Evolutionary conservation across 148 eudicot species (phyloP), one percentile per base, ranked within the genome.

Genomic region (Suaeda aralocaspica): DNA sequence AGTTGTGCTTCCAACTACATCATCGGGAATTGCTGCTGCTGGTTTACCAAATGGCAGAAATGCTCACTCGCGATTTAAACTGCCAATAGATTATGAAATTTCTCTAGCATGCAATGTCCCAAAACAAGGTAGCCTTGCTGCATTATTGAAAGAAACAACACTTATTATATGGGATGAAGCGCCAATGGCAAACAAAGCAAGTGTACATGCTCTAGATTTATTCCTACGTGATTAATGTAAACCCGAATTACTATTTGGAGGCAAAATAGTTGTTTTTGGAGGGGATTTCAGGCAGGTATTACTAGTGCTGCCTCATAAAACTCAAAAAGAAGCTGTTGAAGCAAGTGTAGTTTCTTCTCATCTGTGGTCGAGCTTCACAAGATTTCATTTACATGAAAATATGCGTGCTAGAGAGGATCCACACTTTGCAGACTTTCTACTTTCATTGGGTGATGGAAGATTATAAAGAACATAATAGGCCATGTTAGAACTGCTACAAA

Each of bases 371-470:
- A 4, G 0, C 0, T 45, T 74, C 0, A 28, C 6, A 13, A 66
- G 31, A 5, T 56, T 74, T 9, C 25, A 22, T 15, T 25, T 66
- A 7, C 29, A 28, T 15, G 58, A 66, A n/a, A 74, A 74, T 59
- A 58, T 66, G 6, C 48, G 59, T 3, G 66, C 71, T 8, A 5
- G 9, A 31, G 56, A 30, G 6, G 66, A 74, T 9, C 44, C 56
- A 0, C 2, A 3, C 31, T 1, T 74, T 74, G 14, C 66, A 0
- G 39, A 41, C 0, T 57, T 66, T 24, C 14, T 66, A 19, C 31
- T 66, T 0, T 9, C 36, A 0, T 15, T 66, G 7, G 66, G 71
- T 0, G 67, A 74, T 46, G 66, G 71, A 4, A 11, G 7, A 15
- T 33, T 44, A 6, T 65, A 71, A 9, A 29, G n/a, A 3, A 22